Conservation (phyloP, 371 early-diverging fungal species). For the Sporodiniella umbellata region DNA sequence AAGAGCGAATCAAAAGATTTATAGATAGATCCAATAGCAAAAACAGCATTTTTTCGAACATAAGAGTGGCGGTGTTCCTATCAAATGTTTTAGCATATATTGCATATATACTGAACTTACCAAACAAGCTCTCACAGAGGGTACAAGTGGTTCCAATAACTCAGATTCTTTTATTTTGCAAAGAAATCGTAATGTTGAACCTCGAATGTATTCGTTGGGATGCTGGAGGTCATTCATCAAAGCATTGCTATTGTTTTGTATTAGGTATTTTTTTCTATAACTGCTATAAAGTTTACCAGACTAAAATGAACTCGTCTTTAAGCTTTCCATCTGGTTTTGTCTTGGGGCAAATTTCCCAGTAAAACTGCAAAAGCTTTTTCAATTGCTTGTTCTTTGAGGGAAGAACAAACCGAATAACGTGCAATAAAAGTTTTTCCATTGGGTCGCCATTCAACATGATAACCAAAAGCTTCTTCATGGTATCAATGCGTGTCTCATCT, state of each 20-base stretch:
- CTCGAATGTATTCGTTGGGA: constrained; percentile 99
- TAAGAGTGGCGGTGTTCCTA: constrained; percentile 95
- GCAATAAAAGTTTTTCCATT: constrained; percentile 87
- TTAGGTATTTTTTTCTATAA: not conserved
- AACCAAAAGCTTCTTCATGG: constrained; percentile 88
- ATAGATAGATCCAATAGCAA: constrained; percentile 88
- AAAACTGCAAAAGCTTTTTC: constrained; percentile 93
- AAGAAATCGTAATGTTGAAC: constrained; percentile 91
- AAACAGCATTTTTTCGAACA: constrained; percentile 97
- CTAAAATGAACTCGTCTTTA: constrained; percentile 94
- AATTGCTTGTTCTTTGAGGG: constrained; percentile 91
- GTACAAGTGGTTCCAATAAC: constrained; percentile 91
- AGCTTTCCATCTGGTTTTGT: constrained; percentile 88
- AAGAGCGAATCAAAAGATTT: constrained; percentile 85
- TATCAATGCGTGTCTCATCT: constrained; percentile 88
- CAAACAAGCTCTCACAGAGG: constrained; percentile 85
- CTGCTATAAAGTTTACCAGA: constrained; percentile 64
- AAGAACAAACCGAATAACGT: constrained; percentile 94
- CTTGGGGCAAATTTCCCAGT: constrained; percentile 97
- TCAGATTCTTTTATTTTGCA: constrained; percentile 94
- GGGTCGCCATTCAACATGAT: constrained; percentile 93
- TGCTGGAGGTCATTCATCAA: constrained; percentile 96
- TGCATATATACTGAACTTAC: constrained; percentile 48
- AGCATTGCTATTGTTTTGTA: constrained; percentile 72
- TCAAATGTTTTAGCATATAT: not conserved